Evolutionary conservation across 495 filamentous ascomycete species (phyloP).

Genomic region (Penicillium fimorum): DNA sequence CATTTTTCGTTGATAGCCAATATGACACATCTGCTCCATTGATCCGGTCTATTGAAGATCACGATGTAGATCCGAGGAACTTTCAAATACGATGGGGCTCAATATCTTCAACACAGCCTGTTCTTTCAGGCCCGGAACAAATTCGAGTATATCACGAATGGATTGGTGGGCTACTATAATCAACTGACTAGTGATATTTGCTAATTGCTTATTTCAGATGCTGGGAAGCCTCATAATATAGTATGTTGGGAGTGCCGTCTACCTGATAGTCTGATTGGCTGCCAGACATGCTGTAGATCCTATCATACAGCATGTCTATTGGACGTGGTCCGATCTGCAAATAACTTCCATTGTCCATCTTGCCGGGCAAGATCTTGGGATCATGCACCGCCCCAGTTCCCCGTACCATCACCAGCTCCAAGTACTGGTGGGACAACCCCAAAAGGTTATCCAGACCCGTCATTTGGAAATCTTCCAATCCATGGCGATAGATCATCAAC

Average conservation of each 20-base stretch:
- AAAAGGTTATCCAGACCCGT: constrained; percentile 1
- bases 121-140: constrained; percentile 21
- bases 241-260: constrained; percentile 33
- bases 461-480: constrained; percentile 1
- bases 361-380: constrained; percentile 31
- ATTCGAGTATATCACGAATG: constrained; percentile 34
- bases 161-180: constrained; percentile 20
- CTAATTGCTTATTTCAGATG: constrained; percentile 14
- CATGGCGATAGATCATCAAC: constrained; percentile 1
- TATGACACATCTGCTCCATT: not conserved
- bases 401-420: constrained; percentile 10
- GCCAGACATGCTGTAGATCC: constrained; percentile 37
- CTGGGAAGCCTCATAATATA: constrained; percentile 34
- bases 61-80: constrained; percentile 7
- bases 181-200: not conserved
- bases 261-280: constrained; percentile 29
- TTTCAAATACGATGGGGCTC: constrained; percentile 9
- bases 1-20: constrained; percentile 3
- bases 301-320: constrained; percentile 34
- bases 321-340: constrained; percentile 5
- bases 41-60: constrained; percentile 13
- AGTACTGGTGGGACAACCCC: constrained; percentile 19
- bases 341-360: constrained; percentile 27
- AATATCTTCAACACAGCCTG: constrained; percentile 5
- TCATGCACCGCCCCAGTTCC: constrained; percentile 17